These are phyloP conservation scores for Inosperma sp. DNA, from an alignment of 768 basidiomycete species.

Conservation along the genomic window DNA sequence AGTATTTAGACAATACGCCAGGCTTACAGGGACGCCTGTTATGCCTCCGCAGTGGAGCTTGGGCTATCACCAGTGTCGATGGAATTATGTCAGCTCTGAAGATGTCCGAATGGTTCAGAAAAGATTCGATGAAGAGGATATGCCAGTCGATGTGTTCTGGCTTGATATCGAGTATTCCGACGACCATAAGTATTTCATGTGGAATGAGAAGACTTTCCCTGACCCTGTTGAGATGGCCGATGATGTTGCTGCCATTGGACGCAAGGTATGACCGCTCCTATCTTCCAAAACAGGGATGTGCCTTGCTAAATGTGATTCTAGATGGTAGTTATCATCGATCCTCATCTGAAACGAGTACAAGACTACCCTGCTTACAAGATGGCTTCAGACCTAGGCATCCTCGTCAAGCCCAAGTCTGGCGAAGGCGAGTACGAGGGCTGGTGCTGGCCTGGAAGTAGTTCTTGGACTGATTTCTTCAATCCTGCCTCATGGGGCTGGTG, in stretches of 20 bases:
- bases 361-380: constrained; percentile 81
- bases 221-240: constrained; percentile 92
- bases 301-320: constrained; percentile 28
- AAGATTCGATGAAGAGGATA: constrained; percentile 89
- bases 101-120: constrained; percentile 83
- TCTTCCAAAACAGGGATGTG: neutral
- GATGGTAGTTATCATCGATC: constrained; percentile 99
- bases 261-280: constrained; percentile 55
- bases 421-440: constrained; percentile 91
- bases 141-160: constrained; percentile 96
- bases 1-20: constrained; percentile 81
- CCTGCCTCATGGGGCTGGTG: constrained; percentile 88
- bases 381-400: constrained; percentile 74
- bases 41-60: constrained; percentile 91
- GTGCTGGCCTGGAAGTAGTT: constrained; percentile 97
- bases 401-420: constrained; percentile 79
- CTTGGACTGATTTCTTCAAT: constrained; percentile 98
- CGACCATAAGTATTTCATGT: constrained; percentile 96
- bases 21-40: constrained; percentile 78
- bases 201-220: constrained; percentile 90
- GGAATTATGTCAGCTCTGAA: constrained; percentile 93
- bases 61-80: constrained; percentile 95
- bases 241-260: constrained; percentile 75
- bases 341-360: constrained; percentile 83
- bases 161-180: constrained; percentile 94